Conservation (phyloP, 1,284 basidiomycete genomes). For the Malassezia nana region DNA sequence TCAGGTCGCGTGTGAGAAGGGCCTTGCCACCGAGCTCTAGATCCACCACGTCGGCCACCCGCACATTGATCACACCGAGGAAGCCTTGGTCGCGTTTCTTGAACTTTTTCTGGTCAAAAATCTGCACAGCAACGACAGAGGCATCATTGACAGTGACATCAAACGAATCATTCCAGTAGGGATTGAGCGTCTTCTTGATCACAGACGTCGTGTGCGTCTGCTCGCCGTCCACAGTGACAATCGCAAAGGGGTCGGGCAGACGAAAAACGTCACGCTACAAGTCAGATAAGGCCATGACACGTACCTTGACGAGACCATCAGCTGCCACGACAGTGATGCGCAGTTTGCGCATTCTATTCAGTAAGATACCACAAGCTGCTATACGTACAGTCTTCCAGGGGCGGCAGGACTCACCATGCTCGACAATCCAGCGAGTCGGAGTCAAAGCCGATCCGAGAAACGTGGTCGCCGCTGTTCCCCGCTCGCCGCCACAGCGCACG, state of each 20-base stretch:
- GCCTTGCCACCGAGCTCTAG: conserved; percentile 79
- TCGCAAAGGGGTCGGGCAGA: conserved; percentile 84
- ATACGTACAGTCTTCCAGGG: conserved; percentile 27
- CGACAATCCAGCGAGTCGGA: background rate
- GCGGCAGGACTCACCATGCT: conserved; percentile 39
- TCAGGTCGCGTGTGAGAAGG: conserved; percentile 50
- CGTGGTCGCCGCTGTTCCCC: background rate
- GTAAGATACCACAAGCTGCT: background rate
- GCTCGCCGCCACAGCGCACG: background rate
- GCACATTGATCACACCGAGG: conserved; percentile 82
- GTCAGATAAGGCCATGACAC: background rate
- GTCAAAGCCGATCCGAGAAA: background rate
- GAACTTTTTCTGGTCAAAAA: conserved; percentile 94
- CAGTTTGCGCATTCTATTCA: conserved; percentile 28
- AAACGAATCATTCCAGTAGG: conserved; percentile 48
- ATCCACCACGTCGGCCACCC: conserved; percentile 78
- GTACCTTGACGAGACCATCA: conserved; percentile 39
- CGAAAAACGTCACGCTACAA: conserved; percentile 51
- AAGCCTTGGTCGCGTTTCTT: conserved; percentile 90
- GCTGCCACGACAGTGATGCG: conserved; percentile 47
- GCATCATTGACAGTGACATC: conserved; percentile 67
- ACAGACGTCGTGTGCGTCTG: conserved; percentile 75
- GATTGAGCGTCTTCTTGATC: conserved; percentile 48
- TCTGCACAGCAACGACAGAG: conserved; percentile 82
- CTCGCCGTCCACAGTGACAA: conserved; percentile 86